Base-by-base conservation (phyloP, 345 rosid species). In the Linum lewisii region DNA sequence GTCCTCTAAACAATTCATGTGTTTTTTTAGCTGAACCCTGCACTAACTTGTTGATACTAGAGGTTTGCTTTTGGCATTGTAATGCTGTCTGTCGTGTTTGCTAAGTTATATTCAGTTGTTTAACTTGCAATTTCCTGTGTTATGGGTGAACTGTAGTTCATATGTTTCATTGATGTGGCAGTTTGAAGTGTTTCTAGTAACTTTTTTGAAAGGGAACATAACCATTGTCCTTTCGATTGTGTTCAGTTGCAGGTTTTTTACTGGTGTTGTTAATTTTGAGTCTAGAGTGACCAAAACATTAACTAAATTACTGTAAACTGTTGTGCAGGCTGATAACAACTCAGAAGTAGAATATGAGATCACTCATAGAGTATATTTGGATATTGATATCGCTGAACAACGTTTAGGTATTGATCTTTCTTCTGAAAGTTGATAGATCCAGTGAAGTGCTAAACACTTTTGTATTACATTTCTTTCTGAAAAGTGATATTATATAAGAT, bases 281-380 rank as follows among this genome's bases (percentile, higher is more conserved):
- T 58, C 44, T 21, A 7, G 21, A 24, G 7, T 24, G 21, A 25
- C 2, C 22, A 25, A 36, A 60, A 16, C 14, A 21, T n/a, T 57
- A 58, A 47, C 54, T 15, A 19, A n/a, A 23, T 29, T 55, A 61
- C 37, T 57, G 60, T 47, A 47, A 29, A 54, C 62, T 76, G 36
- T 56, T 78, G 65, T 44, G 62, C 66, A 90, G 97, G 82, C 61
- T 53, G 88, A 74, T 67, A 89, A 77, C 60, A 67, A 57, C 72
- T 77, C 52, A 5, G 82, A 80, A 22, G 83, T 77, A 62, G 77
- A 66, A 23, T 62, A 82, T 61, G 94, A 93, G 69, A 81, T 89
- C 75, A 89, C 97, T 21, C 84, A 89, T 68, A 89, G 95, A 73
- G 99, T 89, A 14, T 93, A 75, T 78, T 79, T 93, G 79, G 97